Percentiles rank a stretch among this genome's conserved stretches.
These are phyloP conservation scores for Pichia kluyveri DNA, from an alignment of 805 yeast genomes.

Conservation along the genomic window DNA sequence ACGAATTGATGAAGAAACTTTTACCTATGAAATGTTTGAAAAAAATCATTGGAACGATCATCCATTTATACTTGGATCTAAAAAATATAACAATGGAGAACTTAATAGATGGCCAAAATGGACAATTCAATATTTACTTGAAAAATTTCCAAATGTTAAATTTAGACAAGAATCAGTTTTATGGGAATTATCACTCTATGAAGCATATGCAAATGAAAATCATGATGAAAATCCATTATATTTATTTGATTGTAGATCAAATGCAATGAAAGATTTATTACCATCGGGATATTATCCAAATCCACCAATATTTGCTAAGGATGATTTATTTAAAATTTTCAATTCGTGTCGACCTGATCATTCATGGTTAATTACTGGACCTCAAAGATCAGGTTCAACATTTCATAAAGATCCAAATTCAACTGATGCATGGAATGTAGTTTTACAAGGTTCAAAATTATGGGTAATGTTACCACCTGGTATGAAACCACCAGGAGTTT, in stretches of 20 bases:
- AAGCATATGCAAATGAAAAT: constrained; percentile 51
- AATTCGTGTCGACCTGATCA: constrained; percentile 69
- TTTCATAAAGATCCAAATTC: constrained; percentile 91
- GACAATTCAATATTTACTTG: constrained; percentile 40
- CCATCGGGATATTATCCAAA: constrained; percentile 8
- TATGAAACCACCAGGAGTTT: constrained; percentile 76
- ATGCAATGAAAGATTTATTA: constrained; percentile 48
- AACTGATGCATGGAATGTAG: constrained; percentile 87
- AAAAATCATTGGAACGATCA: constrained; percentile 31
- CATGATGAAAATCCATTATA: constrained; percentile 79
- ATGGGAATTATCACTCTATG: constrained; percentile 61
- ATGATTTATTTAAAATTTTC: constrained; percentile 37
- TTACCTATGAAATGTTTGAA: constrained; percentile 38
- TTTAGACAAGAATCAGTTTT: constrained; percentile 83
- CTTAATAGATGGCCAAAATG: constrained; percentile 53
- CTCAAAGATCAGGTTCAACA: constrained; percentile 74
- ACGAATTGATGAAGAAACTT: constrained; percentile 36
- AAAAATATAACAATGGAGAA: constrained; percentile 11
- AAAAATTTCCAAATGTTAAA: constrained; percentile 46
- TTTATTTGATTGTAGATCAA: constrained; percentile 71
- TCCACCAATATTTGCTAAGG: constrained; percentile 21
- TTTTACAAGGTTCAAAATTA: constrained; percentile 62
- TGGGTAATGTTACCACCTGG: constrained; percentile 88
- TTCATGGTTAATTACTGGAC: constrained; percentile 88
- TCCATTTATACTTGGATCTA: constrained; percentile 44